A percentile compares a stretch with the other conserved stretches of the same genome.
phyloP scores from a whole-genome alignment of 2,329 filamentous ascomycete genomes.

The Metarhizium album region DNA sequence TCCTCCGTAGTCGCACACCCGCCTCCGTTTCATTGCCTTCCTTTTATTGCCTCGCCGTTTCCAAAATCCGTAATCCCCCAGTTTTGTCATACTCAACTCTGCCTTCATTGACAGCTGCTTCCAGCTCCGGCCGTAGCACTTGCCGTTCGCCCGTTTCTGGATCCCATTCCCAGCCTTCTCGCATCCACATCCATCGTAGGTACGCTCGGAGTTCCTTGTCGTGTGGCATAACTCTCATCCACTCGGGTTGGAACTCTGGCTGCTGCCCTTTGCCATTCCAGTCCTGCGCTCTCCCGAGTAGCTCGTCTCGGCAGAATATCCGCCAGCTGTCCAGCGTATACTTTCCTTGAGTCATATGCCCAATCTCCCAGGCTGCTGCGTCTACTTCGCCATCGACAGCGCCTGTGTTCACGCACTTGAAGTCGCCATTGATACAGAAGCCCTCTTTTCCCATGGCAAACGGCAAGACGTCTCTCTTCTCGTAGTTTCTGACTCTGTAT shows the following conservation, averaged over 20 bases:
- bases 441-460: neutral
- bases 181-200: constrained; percentile 85
- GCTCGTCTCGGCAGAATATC: constrained; percentile 77
- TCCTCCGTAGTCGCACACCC: neutral
- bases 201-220: constrained; percentile 89
- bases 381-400: constrained; percentile 6
- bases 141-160: constrained; percentile 54
- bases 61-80: constrained; percentile 35
- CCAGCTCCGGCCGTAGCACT: constrained; percentile 40
- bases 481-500: constrained; percentile 41
- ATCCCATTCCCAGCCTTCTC: constrained; percentile 77
- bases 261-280: constrained; percentile 50
- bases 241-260: constrained; percentile 66
- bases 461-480: constrained; percentile 21
- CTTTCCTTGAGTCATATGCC: constrained; percentile 68
- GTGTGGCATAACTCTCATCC: constrained; percentile 72
- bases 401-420: neutral
- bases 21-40: too few species aligned
- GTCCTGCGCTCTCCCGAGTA: constrained; percentile 54
- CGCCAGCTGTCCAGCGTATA: constrained; percentile 88
- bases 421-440: neutral
- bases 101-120: constrained; percentile 44
- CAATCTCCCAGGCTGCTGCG: constrained; percentile 64
- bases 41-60: constrained; percentile 4
- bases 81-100: constrained; percentile 44